A percentile compares a stretch with the other conserved stretches of the same genome.
Conservation (phyloP, 108 stramenopile species). For the Nannochloropsis granulata region DNA sequence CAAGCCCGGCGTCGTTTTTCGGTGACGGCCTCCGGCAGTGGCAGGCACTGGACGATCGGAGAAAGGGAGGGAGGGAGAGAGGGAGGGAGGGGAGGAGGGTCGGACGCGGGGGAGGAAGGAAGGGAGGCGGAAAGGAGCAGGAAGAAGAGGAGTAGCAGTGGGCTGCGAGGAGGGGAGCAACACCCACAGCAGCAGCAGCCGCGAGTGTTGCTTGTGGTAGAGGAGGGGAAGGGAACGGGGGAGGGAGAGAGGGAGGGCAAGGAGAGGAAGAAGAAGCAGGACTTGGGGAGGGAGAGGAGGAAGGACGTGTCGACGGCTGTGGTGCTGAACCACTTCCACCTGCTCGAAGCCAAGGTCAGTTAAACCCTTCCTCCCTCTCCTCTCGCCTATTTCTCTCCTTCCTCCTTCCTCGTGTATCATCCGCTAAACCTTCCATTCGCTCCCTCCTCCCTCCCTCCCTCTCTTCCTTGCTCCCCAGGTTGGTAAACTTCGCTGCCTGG, state of each 20-base stretch:
- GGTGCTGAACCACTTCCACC: not conserved
- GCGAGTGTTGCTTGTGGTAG: not conserved
- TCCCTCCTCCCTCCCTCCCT: not conserved
- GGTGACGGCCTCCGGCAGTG: not conserved
- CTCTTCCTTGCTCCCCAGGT: not conserved
- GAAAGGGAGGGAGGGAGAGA: not conserved
- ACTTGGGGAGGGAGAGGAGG: not conserved
- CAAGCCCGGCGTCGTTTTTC: not conserved
- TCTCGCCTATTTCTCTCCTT: not conserved
- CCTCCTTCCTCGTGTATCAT: not conserved
- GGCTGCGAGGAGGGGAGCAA: not conserved
- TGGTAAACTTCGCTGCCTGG: slow-evolving; percentile 20
- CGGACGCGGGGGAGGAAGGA: not conserved
- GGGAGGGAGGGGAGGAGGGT: not conserved
- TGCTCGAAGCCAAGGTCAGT: not conserved
- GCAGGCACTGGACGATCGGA: not conserved
- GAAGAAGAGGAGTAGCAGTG: not conserved
- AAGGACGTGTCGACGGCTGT: not conserved
- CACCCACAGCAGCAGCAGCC: not conserved
- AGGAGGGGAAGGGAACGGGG: not conserved
- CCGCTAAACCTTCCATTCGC: too few species aligned
- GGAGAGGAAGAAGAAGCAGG: not conserved
- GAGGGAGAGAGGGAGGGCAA: not conserved
- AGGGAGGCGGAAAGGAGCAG: not conserved
- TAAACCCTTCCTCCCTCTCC: not conserved